Base-by-base conservation (phyloP, 2,329 filamentous ascomycete genomes). In the Nothomitra cinnamomea region DNA sequence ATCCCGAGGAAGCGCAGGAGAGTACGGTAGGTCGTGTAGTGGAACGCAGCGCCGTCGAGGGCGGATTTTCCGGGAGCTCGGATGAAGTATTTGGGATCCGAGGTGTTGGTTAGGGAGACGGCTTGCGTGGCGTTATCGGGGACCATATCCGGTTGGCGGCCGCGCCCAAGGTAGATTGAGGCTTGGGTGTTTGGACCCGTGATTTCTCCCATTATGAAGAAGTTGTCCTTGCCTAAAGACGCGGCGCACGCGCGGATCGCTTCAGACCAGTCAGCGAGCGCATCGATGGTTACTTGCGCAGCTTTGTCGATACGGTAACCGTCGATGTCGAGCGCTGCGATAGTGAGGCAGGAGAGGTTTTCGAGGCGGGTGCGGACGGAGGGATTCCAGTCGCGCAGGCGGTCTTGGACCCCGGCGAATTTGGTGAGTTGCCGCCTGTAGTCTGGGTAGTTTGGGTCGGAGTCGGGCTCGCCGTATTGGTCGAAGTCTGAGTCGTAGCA, bases 291-390 rank as follows among this genome's bases (percentile, higher is more conserved):
- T 12, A 77, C 73, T 60, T 82, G 79, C 15, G 77, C 75, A 1
- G 78, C 80, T 63, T 83, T 83, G 65, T 83, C 80, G 64, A 80
- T 79, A 53, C 80, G 75, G 60, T 79, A 81, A 0, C 79, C 80
- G 60, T 83, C 80, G 54, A 83, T 75, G 60, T 83, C 80, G n/a
- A 83, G 68, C 57, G 73, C 75, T 22, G 69, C 65, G 54, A 83
- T 79, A 35, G 77, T 70, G 63, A 82, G 77, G 64, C 80, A 83
- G 1, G 78, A 80, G 59, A 82, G 79, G 45, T 73, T 73, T 57
- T 76, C 73, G 55, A 83, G 66, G 58, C 77, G 77, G 48, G 73
- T 69, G 32, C 73, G 66, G 0, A 82, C 79, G 12, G 72, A 72
- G 2, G 76, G 74, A 24, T 72, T 60, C 80, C 80, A 83, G 59